Evolutionary conservation across 116 monocot genomes (phyloP).

Genomic region (Trichopus zeylanicus): DNA sequence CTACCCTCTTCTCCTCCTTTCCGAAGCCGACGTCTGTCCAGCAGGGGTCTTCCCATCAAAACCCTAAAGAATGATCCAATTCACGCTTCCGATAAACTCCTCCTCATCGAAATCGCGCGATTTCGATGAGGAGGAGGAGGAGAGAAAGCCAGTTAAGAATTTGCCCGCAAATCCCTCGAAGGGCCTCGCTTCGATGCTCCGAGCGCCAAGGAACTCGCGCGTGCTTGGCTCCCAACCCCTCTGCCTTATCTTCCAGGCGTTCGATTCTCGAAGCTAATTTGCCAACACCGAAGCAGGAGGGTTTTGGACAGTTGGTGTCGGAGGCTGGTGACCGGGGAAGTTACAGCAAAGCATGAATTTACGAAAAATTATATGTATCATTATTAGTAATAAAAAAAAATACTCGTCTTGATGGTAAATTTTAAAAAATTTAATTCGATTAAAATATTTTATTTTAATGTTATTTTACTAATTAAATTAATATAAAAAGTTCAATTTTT

Average conservation of each 20-base stretch:
- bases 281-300: background rate
- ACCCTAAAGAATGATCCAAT: conserved; percentile 50
- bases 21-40: conserved; percentile 1
- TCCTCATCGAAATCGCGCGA: conserved; percentile 19
- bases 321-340: background rate
- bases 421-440: too few relatives aligned
- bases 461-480: too few relatives aligned
- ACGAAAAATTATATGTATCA: too few relatives aligned
- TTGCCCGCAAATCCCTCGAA: conserved; percentile 19
- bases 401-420: too few relatives aligned
- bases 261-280: background rate
- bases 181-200: conserved; percentile 58
- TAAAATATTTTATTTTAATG: too few relatives aligned
- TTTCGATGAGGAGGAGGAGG: conserved; percentile 31
- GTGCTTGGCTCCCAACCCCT: conserved; percentile 26
- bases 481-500: too few relatives aligned
- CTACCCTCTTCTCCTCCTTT: background rate
- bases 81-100: conserved; percentile 45
- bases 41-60: conserved; percentile 1
- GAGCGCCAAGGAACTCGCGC: conserved; percentile 63
- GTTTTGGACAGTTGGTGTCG: background rate
- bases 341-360: background rate
- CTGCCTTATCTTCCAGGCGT: conserved; percentile 25
- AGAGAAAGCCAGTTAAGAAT: conserved; percentile 19
- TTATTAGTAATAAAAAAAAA: too few relatives aligned